Evolutionary conservation across 2,329 filamentous ascomycete species (phyloP).

Genomic region (Amylocarpus encephaloides): DNA sequence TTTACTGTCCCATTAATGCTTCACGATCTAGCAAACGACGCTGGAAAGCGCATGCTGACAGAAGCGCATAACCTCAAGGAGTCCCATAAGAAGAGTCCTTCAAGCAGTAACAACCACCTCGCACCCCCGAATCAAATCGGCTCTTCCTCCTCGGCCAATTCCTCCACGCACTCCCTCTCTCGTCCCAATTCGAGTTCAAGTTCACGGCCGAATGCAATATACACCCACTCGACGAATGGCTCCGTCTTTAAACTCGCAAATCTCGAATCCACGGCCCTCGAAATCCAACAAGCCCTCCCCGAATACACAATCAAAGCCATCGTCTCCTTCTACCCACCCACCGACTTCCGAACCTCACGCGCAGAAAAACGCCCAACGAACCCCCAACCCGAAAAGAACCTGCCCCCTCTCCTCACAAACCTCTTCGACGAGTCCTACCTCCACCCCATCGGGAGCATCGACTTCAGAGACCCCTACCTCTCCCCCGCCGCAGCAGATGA

Average conservation of each 20-base stretch:
- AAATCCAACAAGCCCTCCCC: slow-evolving; percentile 31
- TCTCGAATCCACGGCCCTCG: slow-evolving; percentile 29
- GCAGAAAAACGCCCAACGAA: slow-evolving; percentile 50
- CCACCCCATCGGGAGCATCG: slow-evolving; percentile 37
- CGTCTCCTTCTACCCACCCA: slow-evolving; percentile 55
- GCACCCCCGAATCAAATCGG: not conserved
- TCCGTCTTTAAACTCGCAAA: slow-evolving; percentile 26
- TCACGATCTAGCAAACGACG: slow-evolving; percentile 36
- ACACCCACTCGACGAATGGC: slow-evolving; percentile 8
- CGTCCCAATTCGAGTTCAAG: too few species aligned
- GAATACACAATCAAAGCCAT: slow-evolving; percentile 45
- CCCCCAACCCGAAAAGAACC: slow-evolving; percentile 48
- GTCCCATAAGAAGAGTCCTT: not conserved
- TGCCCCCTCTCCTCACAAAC: slow-evolving; percentile 51
- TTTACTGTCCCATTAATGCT: slow-evolving; percentile 37
- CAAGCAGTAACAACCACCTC: not conserved
- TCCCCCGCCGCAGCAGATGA: slow-evolving; percentile 53
- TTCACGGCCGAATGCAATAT: not conserved
- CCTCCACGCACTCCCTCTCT: slow-evolving; percentile 15
- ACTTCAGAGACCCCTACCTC: slow-evolving; percentile 47
- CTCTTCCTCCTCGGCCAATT: not conserved
- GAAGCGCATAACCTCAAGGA: slow-evolving; percentile 1
- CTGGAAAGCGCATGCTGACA: slow-evolving; percentile 34
- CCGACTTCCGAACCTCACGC: slow-evolving; percentile 54
- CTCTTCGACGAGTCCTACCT: slow-evolving; percentile 59